These are phyloP conservation scores for Chimonanthus salicifolius DNA, from an alignment of 164 flowering plant species.

Conservation along the genomic window DNA sequence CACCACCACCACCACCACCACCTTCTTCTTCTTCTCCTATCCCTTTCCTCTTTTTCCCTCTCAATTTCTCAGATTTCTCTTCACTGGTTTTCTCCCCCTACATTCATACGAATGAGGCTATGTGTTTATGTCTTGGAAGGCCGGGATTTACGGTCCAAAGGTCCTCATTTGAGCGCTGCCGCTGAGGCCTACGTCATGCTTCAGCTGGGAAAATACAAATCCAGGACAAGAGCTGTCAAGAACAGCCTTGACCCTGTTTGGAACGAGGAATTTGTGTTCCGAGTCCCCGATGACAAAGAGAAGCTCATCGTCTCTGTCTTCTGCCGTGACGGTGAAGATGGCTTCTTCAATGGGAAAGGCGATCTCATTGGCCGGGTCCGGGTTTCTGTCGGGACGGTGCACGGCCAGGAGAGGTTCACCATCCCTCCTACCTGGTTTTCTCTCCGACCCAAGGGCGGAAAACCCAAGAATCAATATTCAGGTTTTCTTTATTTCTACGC, in stretches of 20 bases:
- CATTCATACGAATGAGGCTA: constrained; percentile 39
- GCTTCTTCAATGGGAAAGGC: constrained; percentile 27
- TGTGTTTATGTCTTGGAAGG: constrained; percentile 69
- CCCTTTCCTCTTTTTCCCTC: too few species aligned
- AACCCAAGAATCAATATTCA: constrained; percentile 15
- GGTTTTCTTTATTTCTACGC: neutral
- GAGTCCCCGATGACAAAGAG: constrained; percentile 42
- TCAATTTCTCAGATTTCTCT: too few species aligned
- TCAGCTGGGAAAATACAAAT: constrained; percentile 48
- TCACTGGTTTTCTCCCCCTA: neutral
- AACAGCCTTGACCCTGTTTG: constrained; percentile 41
- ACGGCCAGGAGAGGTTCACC: constrained; percentile 38
- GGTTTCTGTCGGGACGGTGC: constrained; percentile 47
- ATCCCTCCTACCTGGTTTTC: constrained; percentile 80
- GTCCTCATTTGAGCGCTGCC: constrained; percentile 5
- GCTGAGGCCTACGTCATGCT: constrained; percentile 41
- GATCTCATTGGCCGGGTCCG: constrained; percentile 51
- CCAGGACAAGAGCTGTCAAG: constrained; percentile 42
- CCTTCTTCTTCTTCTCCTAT: neutral
- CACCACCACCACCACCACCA: neutral
- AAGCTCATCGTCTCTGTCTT: constrained; percentile 50
- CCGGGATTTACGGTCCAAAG: constrained; percentile 20
- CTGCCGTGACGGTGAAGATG: constrained; percentile 15
- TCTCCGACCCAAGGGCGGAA: constrained; percentile 31
- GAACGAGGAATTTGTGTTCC: constrained; percentile 85